Percentiles rank a stretch among this genome's conserved stretches.
Conservation (phyloP, 2,329 filamentous ascomycete genomes). For the Hypoxylon rubiginosum region DNA sequence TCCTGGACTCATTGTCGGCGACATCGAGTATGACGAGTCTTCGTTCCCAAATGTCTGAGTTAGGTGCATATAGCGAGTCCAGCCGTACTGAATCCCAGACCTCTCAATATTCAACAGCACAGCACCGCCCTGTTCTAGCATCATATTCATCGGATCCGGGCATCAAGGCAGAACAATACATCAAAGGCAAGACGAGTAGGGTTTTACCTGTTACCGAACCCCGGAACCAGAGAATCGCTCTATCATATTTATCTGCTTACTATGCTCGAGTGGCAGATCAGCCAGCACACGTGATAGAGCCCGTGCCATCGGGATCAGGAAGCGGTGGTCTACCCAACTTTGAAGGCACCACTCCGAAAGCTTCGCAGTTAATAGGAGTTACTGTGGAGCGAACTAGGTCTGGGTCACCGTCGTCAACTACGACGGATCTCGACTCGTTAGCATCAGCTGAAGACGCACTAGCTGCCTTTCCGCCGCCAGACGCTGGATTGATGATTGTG, state of each 20-base stretch:
- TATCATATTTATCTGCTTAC: constrained; percentile 36
- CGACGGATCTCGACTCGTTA: not conserved
- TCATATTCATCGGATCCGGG: not conserved
- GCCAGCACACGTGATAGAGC: not conserved
- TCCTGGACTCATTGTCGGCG: constrained; percentile 2
- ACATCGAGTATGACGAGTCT: constrained; percentile 10
- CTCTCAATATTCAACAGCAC: not conserved
- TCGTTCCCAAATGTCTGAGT: constrained; percentile 8
- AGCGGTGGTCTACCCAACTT: not conserved
- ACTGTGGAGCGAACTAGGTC: not conserved
- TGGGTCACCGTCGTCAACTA: not conserved
- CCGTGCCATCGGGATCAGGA: not conserved
- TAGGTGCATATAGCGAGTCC: not conserved
- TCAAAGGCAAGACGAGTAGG: not conserved
- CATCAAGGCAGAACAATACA: not conserved
- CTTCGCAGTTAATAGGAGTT: not conserved
- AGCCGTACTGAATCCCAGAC: not conserved
- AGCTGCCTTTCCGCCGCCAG: not conserved
- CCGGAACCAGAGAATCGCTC: constrained; percentile 8
- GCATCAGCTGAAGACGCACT: not conserved
- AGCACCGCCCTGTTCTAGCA: not conserved
- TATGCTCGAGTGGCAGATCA: constrained; percentile 17
- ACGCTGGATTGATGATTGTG: not conserved
- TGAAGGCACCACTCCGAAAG: not conserved
- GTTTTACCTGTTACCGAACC: not conserved